These are phyloP conservation scores for Sugiyamaella sp. DNA, from an alignment of 1,139 yeast genomes.

Conservation along the genomic window DNA sequence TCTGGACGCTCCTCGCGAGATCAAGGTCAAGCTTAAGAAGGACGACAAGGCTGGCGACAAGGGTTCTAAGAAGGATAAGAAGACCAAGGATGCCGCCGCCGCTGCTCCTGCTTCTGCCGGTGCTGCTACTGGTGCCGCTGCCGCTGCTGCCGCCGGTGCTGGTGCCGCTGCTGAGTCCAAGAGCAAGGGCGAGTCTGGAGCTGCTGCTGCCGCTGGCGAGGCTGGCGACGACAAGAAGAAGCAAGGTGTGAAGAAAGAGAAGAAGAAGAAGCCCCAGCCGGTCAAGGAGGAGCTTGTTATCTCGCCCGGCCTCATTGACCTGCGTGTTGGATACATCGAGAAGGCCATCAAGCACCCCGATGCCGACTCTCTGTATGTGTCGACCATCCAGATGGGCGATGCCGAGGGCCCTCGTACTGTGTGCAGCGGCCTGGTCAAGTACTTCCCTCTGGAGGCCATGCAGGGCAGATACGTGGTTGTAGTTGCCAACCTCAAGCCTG, in stretches of 20 bases:
- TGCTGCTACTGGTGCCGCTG: conserved; percentile 33
- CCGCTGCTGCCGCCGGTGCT: conserved; percentile 6
- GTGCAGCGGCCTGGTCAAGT: conserved; percentile 89
- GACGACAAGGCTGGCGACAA: conserved; percentile 26
- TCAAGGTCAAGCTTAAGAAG: conserved; percentile 60
- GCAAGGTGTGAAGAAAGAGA: conserved; percentile 56
- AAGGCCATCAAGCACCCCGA: conserved; percentile 97
- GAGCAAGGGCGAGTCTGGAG: conserved; percentile 24
- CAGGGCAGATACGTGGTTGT: conserved; percentile 79
- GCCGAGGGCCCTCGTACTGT: conserved; percentile 97
- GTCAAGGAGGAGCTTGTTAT: conserved; percentile 63
- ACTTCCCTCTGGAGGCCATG: conserved; percentile 79
- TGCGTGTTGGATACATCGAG: conserved; percentile 95
- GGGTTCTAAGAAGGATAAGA: conserved; percentile 51
- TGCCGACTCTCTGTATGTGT: conserved; percentile 94
- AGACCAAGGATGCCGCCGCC: conserved; percentile 55
- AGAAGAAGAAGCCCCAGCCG: conserved; percentile 46
- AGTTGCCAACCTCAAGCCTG: conserved; percentile 88
- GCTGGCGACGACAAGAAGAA: conserved; percentile 42
- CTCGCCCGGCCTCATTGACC: conserved; percentile 82
- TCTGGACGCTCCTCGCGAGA: conserved; percentile 68
- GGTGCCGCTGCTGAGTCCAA: conserved; percentile 19
- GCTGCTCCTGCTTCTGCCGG: conserved; percentile 28
- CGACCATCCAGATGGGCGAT: conserved; percentile 96
- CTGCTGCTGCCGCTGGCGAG: conserved; percentile 34